Conservation (phyloP, 257 asterid genomes). For the Agastache rugosa region DNA sequence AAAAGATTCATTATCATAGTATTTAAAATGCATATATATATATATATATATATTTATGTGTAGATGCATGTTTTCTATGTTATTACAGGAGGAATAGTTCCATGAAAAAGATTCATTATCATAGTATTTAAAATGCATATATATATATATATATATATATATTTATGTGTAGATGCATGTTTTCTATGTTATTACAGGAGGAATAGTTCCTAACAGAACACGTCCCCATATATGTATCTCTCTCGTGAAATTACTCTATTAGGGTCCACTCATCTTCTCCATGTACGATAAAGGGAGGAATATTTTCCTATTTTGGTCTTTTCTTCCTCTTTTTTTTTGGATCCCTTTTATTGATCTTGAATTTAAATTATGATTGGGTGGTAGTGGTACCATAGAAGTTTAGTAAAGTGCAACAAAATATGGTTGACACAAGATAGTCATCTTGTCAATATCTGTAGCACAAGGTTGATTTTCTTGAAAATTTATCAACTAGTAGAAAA, state of each 20-base stretch:
- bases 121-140: too few relatives aligned
- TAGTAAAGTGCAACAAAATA: not conserved
- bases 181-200: too few relatives aligned
- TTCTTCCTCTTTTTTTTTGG: not conserved
- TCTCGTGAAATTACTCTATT: not conserved
- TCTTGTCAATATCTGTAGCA: not conserved
- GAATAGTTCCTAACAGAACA: too few relatives aligned
- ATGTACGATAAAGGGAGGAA: slow-evolving; percentile 8
- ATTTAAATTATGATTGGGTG: not conserved
- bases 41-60: too few relatives aligned
- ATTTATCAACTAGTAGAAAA: not conserved
- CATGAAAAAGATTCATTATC: too few relatives aligned
- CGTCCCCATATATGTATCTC: too few relatives aligned
- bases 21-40: too few relatives aligned
- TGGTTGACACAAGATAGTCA: not conserved
- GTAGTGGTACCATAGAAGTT: not conserved
- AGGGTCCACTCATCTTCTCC: slow-evolving; percentile 26
- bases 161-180: too few relatives aligned
- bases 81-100: too few relatives aligned
- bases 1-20: too few relatives aligned
- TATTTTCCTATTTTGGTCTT: slow-evolving; percentile 23
- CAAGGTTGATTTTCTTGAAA: not conserved
- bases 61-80: too few relatives aligned
- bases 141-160: too few relatives aligned
- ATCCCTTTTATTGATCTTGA: slow-evolving; percentile 2